phyloP scores from a whole-genome alignment of 495 filamentous ascomycete species.

The Neurospora sp. region DNA sequence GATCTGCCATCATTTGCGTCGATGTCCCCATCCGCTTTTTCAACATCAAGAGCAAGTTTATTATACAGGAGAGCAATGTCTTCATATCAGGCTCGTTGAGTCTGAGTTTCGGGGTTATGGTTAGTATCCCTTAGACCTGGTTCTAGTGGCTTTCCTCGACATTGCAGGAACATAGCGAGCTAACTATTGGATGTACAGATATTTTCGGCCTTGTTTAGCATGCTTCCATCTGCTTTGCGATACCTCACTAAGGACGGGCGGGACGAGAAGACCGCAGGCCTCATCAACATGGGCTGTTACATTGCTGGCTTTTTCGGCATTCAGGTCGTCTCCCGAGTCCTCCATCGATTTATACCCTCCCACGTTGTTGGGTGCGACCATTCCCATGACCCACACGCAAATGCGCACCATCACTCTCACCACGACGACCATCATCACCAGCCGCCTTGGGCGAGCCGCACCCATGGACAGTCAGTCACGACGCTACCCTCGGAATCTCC shows the following conservation, averaged over 20 bases:
- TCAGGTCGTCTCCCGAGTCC: slow-evolving; percentile 61
- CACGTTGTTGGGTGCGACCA: slow-evolving; percentile 90
- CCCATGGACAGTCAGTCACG: slow-evolving; percentile 13
- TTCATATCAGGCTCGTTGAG: slow-evolving; percentile 86
- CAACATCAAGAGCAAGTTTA: slow-evolving; percentile 63
- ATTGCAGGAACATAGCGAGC: slow-evolving; percentile 6
- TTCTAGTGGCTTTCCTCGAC: background rate
- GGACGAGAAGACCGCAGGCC: slow-evolving; percentile 55
- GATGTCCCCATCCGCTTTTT: slow-evolving; percentile 65
- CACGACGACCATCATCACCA: slow-evolving; percentile 18
- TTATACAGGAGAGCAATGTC: slow-evolving; percentile 76
- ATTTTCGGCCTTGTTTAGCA: slow-evolving; percentile 88
- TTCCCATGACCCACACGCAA: slow-evolving; percentile 49
- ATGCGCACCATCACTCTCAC: slow-evolving; percentile 22
- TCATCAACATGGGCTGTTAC: slow-evolving; percentile 66
- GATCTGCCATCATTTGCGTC: slow-evolving; percentile 77
- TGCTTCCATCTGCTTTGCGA: slow-evolving; percentile 74
- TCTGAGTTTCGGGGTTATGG: slow-evolving; percentile 96
- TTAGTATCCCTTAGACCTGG: slow-evolving; percentile 28
- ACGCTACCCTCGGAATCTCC: slow-evolving; percentile 13
- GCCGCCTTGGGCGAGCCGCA: slow-evolving; percentile 8
- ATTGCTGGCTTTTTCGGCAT: slow-evolving; percentile 76
- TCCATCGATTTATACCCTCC: slow-evolving; percentile 83
- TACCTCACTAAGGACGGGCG: slow-evolving; percentile 62
- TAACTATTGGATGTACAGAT: slow-evolving; percentile 42